These are phyloP conservation scores for Talaromyces amestolkiae DNA, from an alignment of 2,329 filamentous ascomycete species.

Conservation along the genomic window DNA sequence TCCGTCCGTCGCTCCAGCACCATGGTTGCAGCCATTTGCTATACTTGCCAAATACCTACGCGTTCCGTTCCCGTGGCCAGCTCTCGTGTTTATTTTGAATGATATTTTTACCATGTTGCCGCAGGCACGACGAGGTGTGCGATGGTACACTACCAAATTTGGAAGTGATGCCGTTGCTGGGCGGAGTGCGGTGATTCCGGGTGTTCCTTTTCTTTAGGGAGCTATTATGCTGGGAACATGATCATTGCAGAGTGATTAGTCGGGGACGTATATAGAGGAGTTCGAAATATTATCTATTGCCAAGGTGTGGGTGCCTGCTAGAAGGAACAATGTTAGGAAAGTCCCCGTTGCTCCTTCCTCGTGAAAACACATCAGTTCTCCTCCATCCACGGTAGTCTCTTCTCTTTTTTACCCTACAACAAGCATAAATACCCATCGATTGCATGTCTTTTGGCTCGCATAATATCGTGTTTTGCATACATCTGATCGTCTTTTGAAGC, in stretches of 20 bases:
- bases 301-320: background rate
- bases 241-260: background rate
- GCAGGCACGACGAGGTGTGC: slow-evolving; percentile 72
- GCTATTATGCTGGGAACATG: background rate
- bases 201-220: slow-evolving; percentile 41
- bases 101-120: slow-evolving; percentile 89
- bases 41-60: slow-evolving; percentile 27
- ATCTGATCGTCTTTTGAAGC: slow-evolving; percentile 40
- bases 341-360: background rate
- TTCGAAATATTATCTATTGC: background rate
- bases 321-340: background rate
- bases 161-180: slow-evolving; percentile 74
- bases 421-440: slow-evolving; percentile 25
- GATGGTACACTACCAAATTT: slow-evolving; percentile 88
- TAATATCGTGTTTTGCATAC: slow-evolving; percentile 65
- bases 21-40: slow-evolving; percentile 37
- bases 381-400: slow-evolving; percentile 20
- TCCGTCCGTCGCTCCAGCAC: slow-evolving; percentile 31
- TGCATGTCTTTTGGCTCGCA: slow-evolving; percentile 34
- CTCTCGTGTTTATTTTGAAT: slow-evolving; percentile 78
- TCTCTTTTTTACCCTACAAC: slow-evolving; percentile 30
- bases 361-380: background rate
- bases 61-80: slow-evolving; percentile 64
- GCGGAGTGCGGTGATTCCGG: slow-evolving; percentile 71
- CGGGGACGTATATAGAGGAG: background rate